These are phyloP conservation scores for Ophidiomyces ophidiicola DNA, from an alignment of 2,329 filamentous ascomycete species.

Conservation along the genomic window DNA sequence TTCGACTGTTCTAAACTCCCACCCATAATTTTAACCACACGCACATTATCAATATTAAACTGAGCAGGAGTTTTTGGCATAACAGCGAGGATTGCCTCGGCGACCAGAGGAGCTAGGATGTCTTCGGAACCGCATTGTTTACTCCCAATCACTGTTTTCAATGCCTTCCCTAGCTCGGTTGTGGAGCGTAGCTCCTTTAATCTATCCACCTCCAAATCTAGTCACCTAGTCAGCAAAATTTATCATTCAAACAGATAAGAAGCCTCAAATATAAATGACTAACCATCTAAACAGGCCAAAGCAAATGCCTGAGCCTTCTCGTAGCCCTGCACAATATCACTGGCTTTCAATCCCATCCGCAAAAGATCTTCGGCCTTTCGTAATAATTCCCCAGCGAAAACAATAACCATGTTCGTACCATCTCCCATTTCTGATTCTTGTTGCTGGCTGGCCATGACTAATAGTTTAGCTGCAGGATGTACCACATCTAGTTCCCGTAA, in stretches of 20 bases:
- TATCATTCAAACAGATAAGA: background rate
- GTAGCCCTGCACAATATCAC: slow-evolving; percentile 90
- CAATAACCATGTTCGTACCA: slow-evolving; percentile 92
- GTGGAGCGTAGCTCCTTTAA: slow-evolving; percentile 71
- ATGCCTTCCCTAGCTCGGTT: slow-evolving; percentile 81
- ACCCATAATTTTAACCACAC: slow-evolving; percentile 99
- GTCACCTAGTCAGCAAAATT: slow-evolving; percentile 3
- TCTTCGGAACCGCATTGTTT: slow-evolving; percentile 95
- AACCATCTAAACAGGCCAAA: slow-evolving; percentile 66
- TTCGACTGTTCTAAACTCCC: slow-evolving; percentile 86
- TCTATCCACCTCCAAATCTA: slow-evolving; percentile 78
- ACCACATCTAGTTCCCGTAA: slow-evolving; percentile 95
- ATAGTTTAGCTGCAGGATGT: slow-evolving; percentile 89
- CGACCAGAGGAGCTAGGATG: slow-evolving; percentile 70
- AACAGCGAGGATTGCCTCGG: slow-evolving; percentile 72
- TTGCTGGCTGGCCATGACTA: slow-evolving; percentile 98
- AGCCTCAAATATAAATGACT: slow-evolving; percentile 14
- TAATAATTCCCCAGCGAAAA: slow-evolving; percentile 86
- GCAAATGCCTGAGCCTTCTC: slow-evolving; percentile 88
- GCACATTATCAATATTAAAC: slow-evolving; percentile 98
- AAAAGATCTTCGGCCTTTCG: slow-evolving; percentile 95
- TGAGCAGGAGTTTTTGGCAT: slow-evolving; percentile 89
- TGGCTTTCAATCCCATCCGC: slow-evolving; percentile 95
- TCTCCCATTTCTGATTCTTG: slow-evolving; percentile 99
- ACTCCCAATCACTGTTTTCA: slow-evolving; percentile 87